phyloP scores from a whole-genome alignment of 176 grass and related monocot species.

The Areca catechu region DNA sequence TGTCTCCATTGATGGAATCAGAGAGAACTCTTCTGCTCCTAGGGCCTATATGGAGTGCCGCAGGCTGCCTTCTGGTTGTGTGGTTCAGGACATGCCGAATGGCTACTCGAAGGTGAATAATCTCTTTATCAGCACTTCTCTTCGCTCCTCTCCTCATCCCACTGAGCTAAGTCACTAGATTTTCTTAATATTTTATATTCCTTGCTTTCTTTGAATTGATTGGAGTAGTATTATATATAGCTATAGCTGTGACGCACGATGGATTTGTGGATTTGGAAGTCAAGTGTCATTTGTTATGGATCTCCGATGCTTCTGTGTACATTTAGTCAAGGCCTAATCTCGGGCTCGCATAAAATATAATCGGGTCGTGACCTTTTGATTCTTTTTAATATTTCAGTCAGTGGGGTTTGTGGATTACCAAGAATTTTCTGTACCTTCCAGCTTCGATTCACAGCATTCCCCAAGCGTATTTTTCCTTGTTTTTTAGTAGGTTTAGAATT shows the following conservation, averaged over 20 bases:
- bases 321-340: conserved; percentile 33
- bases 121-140: not conserved
- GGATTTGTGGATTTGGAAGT: too few species aligned
- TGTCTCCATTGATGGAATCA: conserved; percentile 13
- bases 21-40: conserved; percentile 3
- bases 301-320: conserved; percentile 22
- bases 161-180: too few species aligned
- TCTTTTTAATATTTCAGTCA: conserved; percentile 27
- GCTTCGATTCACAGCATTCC: conserved; percentile 23
- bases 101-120: conserved; percentile 81
- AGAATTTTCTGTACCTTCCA: too few species aligned
- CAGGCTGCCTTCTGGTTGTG: conserved; percentile 78
- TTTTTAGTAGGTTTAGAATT: conserved; percentile 55
- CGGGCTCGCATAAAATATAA: conserved; percentile 27
- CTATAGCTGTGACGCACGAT: not conserved
- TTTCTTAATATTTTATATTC: too few species aligned
- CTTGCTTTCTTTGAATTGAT: too few species aligned
- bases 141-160: not conserved
- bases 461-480: conserved; percentile 26
- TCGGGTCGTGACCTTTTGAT: conserved; percentile 11
- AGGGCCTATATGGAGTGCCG: conserved; percentile 37
- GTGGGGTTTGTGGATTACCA: conserved; percentile 18
- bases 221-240: too few species aligned
- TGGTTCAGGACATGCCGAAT: conserved; percentile 62
- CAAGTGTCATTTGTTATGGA: not conserved